Percentiles rank a stretch among this genome's conserved stretches.
Evolutionary conservation across 2,329 filamentous ascomycete genomes (phyloP).

Genomic region (Paraconiothyrium sp.): DNA sequence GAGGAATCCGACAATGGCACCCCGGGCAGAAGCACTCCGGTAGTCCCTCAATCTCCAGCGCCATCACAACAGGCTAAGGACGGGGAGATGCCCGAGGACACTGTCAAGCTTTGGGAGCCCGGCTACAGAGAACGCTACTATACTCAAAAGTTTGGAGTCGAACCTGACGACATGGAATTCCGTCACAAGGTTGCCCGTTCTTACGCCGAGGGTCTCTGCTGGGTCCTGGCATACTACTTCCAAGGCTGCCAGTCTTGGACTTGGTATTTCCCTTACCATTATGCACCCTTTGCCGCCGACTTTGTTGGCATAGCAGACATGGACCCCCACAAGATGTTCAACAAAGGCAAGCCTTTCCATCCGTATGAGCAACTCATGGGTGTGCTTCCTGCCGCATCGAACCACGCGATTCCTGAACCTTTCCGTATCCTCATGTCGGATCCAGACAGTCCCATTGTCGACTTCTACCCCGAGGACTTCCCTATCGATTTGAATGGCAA

Average conservation of each 20-base stretch:
- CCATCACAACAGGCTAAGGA: conserved; percentile 51
- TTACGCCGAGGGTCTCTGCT: conserved; percentile 95
- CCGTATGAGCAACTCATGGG: conserved; percentile 99
- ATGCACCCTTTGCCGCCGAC: conserved; percentile 95
- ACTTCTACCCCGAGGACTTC: conserved; percentile 97
- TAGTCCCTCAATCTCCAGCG: conserved; percentile 56
- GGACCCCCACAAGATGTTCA: conserved; percentile 73
- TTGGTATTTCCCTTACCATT: conserved; percentile 99
- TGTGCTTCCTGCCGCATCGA: conserved; percentile 90
- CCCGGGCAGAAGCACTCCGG: conserved; percentile 67
- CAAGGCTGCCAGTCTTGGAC: conserved; percentile 99
- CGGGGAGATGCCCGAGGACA: conserved; percentile 77
- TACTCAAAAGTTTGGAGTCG: conserved; percentile 91
- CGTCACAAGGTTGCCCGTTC: conserved; percentile 86
- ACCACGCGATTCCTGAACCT: conserved; percentile 85
- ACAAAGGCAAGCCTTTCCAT: conserved; percentile 83
- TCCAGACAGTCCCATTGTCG: conserved; percentile 88
- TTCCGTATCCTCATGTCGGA: conserved; percentile 94
- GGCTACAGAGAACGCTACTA: conserved; percentile 97
- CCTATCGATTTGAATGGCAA: conserved; percentile 94
- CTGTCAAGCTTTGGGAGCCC: conserved; percentile 90
- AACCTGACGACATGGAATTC: conserved; percentile 83
- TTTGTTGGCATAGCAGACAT: conserved; percentile 85
- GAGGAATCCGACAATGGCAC: conserved; percentile 70
- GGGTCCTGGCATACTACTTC: conserved; percentile 97